Evolutionary conservation across 768 basidiomycete genomes (phyloP), one percentile per base, ranked within the genome.

Genomic region (Lentinula detonsa): DNA sequence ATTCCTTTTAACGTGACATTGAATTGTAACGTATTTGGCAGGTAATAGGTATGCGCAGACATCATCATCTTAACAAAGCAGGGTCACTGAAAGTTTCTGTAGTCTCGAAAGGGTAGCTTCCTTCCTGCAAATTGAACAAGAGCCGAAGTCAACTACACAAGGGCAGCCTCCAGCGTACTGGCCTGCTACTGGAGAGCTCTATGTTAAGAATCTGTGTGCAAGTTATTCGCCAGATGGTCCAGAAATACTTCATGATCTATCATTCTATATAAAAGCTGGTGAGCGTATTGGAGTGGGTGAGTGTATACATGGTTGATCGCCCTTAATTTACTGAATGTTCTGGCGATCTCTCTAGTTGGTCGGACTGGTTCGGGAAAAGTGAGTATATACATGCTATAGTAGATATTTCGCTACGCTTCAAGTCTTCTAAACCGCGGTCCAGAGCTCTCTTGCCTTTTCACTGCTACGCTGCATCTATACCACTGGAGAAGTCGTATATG

Each of bases 331-430:
- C 34, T 37, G 23, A 37, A 9, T 21, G 2, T 13, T 28, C 28
- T 35, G 31, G 4, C 13, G 13, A 8, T 5, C 46, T 5, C 46
- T n/a, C 49, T 62, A 81, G 83, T 86, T 21, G 85, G 85, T 6
- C 71, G 84, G 21, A 86, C 85, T 4, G 85, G 85, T 18, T 82
- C 81, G 65, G 85, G 85, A 52, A 80, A 80, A 72, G 75, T 74
- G 72, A 33, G 75, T 72, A 72, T 6, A 50, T 18, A 1, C 9
- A 8, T 23, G 7, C 18, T 39, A n/a, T n/a, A n/a, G n/a, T n/a
- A 6, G n/a, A 28, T 40, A n/a, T 21, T 57, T 28, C 15, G 7
- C 28, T 15, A 15, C 10, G 8, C 21, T 13, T 11, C 0, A 15
- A 15, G 16, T 28, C 11, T 18, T 31, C 23, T 18, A 18, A 33